Evolutionary conservation across 306 rosid genomes (phyloP), one percentile per base, ranked within the genome.

Genomic region (Glycyrrhiza uralensis): DNA sequence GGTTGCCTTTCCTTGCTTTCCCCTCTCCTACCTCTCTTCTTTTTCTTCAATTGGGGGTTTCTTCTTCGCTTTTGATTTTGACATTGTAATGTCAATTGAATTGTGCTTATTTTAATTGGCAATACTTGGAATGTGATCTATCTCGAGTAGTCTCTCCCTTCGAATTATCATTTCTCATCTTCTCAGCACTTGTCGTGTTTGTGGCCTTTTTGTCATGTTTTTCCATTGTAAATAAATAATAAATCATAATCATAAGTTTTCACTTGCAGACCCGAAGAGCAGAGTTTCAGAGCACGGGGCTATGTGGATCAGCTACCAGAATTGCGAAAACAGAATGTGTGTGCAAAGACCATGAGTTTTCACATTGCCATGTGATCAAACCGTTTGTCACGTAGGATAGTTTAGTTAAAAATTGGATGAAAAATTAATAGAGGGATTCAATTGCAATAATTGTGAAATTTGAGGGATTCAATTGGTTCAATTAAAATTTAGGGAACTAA

Each of bases 321-420:
- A 91, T 91, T 61, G 84, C 87, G 57, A 83, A 75, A 75, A 91
- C 90, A 0, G 97, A 94, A 89, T n/a, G n/a, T n/a, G n/a, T n/a
- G n/a, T n/a, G n/a, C n/a, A n/a, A n/a, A n/a, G n/a, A n/a, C n/a
- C n/a, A n/a, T n/a, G n/a, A n/a, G n/a, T n/a, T n/a, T n/a, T n/a
- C n/a, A n/a, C n/a, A n/a, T n/a, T n/a, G n/a, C n/a, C n/a, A n/a
- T n/a, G n/a, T n/a, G n/a, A n/a, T n/a, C n/a, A n/a, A n/a, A n/a
- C n/a, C n/a, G n/a, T n/a, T n/a, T n/a, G n/a, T n/a, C n/a, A n/a
- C n/a, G n/a, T n/a, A n/a, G n/a, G n/a, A n/a, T n/a, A n/a, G n/a
- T n/a, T n/a, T n/a, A n/a, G n/a, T n/a, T n/a, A n/a, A n/a, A n/a
- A n/a, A n/a, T n/a, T n/a, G n/a, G n/a, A n/a, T n/a, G n/a, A n/a